These are phyloP conservation scores for Jackrogersella minutella DNA, from an alignment of 495 filamentous ascomycete genomes.

Conservation along the genomic window DNA sequence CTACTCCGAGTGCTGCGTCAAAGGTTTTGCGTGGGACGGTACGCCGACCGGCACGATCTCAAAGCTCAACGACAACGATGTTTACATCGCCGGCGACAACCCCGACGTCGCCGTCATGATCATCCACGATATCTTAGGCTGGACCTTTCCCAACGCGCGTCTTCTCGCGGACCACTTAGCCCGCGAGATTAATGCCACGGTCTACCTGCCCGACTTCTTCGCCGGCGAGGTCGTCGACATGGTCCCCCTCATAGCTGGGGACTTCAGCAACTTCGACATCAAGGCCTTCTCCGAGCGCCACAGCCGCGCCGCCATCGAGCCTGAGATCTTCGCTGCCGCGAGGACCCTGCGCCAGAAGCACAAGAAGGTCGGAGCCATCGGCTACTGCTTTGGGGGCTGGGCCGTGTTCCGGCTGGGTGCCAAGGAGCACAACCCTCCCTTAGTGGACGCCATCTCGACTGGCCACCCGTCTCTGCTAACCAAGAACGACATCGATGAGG, in stretches of 20 bases:
- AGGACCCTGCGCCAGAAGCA: slow-evolving; percentile 51
- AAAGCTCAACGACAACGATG: slow-evolving; percentile 47
- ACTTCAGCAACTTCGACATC: slow-evolving; percentile 53
- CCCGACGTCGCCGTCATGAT: slow-evolving; percentile 60
- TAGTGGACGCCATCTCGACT: slow-evolving; percentile 65
- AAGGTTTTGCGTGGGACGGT: slow-evolving; percentile 58
- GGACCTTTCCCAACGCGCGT: slow-evolving; percentile 64
- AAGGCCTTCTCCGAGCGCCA: slow-evolving; percentile 48
- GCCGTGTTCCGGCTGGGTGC: slow-evolving; percentile 57
- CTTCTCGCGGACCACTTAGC: slow-evolving; percentile 66
- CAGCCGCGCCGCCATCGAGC: slow-evolving; percentile 56
- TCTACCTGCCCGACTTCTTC: slow-evolving; percentile 68
- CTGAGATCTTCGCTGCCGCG: slow-evolving; percentile 62
- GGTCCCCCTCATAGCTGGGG: slow-evolving; percentile 41
- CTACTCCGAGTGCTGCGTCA: slow-evolving; percentile 46
- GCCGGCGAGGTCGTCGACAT: slow-evolving; percentile 48
- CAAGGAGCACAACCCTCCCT: slow-evolving; percentile 42
- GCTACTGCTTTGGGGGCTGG: slow-evolving; percentile 71
- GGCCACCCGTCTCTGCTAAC: slow-evolving; percentile 63
- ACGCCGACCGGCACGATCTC: slow-evolving; percentile 50
- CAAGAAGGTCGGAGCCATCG: slow-evolving; percentile 60
- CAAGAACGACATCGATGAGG: slow-evolving; percentile 59
- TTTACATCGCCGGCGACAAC: slow-evolving; percentile 57
- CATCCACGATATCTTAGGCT: slow-evolving; percentile 67
- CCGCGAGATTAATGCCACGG: slow-evolving; percentile 56